phyloP scores from a whole-genome alignment of 345 rosid species.

The Raphanus raphanistrum region DNA sequence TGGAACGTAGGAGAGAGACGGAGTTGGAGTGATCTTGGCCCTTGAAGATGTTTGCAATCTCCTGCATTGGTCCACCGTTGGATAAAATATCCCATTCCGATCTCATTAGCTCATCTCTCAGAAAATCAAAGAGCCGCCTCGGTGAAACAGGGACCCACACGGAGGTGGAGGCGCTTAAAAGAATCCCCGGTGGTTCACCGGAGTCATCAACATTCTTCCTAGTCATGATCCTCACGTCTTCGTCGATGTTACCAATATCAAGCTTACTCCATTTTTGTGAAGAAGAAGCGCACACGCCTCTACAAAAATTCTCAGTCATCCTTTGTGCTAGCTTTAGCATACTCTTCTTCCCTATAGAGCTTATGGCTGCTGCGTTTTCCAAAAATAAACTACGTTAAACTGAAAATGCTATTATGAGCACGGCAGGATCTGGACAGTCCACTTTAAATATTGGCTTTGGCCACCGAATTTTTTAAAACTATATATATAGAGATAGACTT shows the following conservation, averaged over 20 bases:
- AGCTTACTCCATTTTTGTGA: conserved; percentile 84
- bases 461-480: no score
- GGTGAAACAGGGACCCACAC: conserved; percentile 81
- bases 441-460: no score
- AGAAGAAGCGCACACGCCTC: conserved; percentile 86
- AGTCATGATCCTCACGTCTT: conserved; percentile 87
- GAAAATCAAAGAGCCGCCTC: conserved; percentile 76
- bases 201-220: conserved; percentile 83
- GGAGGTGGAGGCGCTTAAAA: conserved; percentile 88
- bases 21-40: conserved; percentile 94
- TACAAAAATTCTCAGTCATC: conserved; percentile 89
- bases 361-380: conserved; percentile 28
- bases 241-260: conserved; percentile 62
- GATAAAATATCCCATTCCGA: conserved; percentile 96
- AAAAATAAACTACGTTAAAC: no score
- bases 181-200: conserved; percentile 95
- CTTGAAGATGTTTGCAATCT: conserved; percentile 87
- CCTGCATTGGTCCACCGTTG: conserved; percentile 96
- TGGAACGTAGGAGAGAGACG: conserved; percentile 87
- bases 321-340: conserved; percentile 89
- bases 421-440: no score
- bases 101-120: conserved; percentile 75
- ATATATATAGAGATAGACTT: no score
- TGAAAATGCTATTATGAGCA: no score
- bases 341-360: conserved; percentile 69